Evolutionary conservation across 2,329 filamentous ascomycete genomes (phyloP).

Genomic region (Pseudocercospora cruenta): DNA sequence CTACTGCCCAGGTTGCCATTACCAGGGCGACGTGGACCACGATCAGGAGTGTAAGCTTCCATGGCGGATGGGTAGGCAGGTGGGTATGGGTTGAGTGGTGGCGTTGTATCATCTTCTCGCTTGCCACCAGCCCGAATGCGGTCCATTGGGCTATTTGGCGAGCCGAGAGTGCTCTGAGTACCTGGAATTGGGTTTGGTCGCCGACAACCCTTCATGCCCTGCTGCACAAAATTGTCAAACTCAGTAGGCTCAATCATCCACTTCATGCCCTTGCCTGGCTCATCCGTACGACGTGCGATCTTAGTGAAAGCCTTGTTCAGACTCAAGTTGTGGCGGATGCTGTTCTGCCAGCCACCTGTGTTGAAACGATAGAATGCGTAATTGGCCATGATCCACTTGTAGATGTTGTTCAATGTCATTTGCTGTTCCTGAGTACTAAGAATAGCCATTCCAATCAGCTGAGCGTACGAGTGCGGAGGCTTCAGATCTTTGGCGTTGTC

Average conservation of each 20-base stretch:
- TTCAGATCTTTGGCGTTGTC: slow-evolving; percentile 90
- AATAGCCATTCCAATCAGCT: slow-evolving; percentile 96
- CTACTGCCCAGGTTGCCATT: slow-evolving; percentile 29
- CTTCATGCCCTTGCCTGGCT: slow-evolving; percentile 98
- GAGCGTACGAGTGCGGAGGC: slow-evolving; percentile 93
- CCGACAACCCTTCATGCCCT: slow-evolving; percentile 53
- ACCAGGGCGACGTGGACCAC: slow-evolving; percentile 49
- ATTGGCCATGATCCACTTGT: slow-evolving; percentile 85
- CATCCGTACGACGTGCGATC: slow-evolving; percentile 86
- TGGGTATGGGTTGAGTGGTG: slow-evolving; percentile 45
- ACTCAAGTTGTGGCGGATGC: slow-evolving; percentile 93
- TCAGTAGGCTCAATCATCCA: slow-evolving; percentile 90
- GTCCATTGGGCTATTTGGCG: slow-evolving; percentile 61
- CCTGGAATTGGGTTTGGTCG: slow-evolving; percentile 40
- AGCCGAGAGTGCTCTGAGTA: slow-evolving; percentile 40
- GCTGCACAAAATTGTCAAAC: slow-evolving; percentile 84
- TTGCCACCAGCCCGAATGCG: slow-evolving; percentile 51
- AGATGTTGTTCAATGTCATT: slow-evolving; percentile 88
- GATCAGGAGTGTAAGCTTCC: slow-evolving; percentile 59
- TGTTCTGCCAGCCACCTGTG: slow-evolving; percentile 95
- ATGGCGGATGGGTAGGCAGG: slow-evolving; percentile 52
- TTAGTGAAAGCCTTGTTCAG: slow-evolving; percentile 95
- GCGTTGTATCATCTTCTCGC: slow-evolving; percentile 44
- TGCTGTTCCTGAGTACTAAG: slow-evolving; percentile 84
- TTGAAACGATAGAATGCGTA: slow-evolving; percentile 92